A percentile compares a stretch with the other conserved stretches of the same genome.
Evolutionary conservation across 257 asterid genomes (phyloP).

Genomic region (Plantago major): DNA sequence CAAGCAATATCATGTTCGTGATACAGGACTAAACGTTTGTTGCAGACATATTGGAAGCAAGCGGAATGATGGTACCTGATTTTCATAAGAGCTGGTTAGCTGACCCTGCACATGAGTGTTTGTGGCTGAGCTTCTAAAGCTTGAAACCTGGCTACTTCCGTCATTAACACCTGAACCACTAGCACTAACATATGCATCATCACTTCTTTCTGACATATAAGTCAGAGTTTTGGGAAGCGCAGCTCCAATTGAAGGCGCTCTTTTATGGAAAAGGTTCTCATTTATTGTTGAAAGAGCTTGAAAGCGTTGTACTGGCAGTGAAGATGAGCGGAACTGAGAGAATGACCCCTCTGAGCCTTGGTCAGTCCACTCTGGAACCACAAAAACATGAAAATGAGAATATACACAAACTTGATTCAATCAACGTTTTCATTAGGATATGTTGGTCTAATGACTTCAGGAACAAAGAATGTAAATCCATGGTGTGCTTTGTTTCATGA

Average conservation of each 20-base stretch:
- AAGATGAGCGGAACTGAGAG: constrained; percentile 40
- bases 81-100: constrained; percentile 31
- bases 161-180: constrained; percentile 21
- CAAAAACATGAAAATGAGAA: not conserved
- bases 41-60: too few relatives aligned
- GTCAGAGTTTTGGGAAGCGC: constrained; percentile 17
- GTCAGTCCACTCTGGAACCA: constrained; percentile 55
- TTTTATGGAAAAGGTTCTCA: constrained; percentile 47
- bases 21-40: too few relatives aligned
- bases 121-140: constrained; percentile 32
- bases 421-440: too few relatives aligned
- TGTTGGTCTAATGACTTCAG: too few relatives aligned
- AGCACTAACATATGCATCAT: constrained; percentile 16
- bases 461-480: too few relatives aligned
- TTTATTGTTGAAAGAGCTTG: constrained; percentile 65
- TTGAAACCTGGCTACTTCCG: constrained; percentile 27
- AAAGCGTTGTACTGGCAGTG: constrained; percentile 60
- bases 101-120: constrained; percentile 29
- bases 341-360: constrained; percentile 37
- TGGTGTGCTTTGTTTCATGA: too few relatives aligned
- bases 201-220: constrained; percentile 25
- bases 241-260: constrained; percentile 34
- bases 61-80: constrained; percentile 58
- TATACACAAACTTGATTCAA: not conserved
- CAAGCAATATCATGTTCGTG: too few relatives aligned